Percentiles rank a stretch among this genome's conserved stretches.
These are phyloP conservation scores for Thymus quinquecostatus DNA, from an alignment of 257 asterid genomes.

Conservation along the genomic window DNA sequence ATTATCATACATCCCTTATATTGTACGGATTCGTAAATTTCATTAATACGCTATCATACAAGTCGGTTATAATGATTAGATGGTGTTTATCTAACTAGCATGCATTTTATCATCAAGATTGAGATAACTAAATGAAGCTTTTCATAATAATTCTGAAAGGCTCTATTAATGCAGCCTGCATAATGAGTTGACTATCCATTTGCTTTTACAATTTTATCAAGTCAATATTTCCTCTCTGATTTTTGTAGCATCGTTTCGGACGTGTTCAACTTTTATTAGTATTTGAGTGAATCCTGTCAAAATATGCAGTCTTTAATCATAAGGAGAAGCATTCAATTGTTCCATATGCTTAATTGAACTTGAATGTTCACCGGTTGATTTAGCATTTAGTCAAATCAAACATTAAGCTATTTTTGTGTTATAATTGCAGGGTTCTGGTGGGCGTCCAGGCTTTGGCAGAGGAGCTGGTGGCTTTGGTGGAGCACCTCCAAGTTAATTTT, in stretches of 20 bases:
- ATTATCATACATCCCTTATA: no score
- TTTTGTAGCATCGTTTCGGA: not conserved
- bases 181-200: not conserved
- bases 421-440: slow-evolving; percentile 53
- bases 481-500: slow-evolving; percentile 53
- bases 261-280: not conserved
- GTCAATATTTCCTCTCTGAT: not conserved
- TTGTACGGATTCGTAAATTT: no score
- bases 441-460: slow-evolving; percentile 71
- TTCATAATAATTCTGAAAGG: no score
- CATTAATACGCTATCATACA: no score
- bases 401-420: not conserved
- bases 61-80: no score
- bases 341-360: not conserved
- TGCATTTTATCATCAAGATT: no score
- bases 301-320: not conserved
- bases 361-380: not conserved
- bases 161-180: not conserved
- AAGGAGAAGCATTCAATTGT: not conserved
- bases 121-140: no score
- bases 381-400: not conserved
- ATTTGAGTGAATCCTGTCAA: not conserved
- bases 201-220: not conserved
- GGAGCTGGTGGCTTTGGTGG: slow-evolving; percentile 65
- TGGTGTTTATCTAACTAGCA: no score